These are phyloP conservation scores for Guyanaporus albipodus DNA, from an alignment of 768 basidiomycete genomes.

Conservation along the genomic window DNA sequence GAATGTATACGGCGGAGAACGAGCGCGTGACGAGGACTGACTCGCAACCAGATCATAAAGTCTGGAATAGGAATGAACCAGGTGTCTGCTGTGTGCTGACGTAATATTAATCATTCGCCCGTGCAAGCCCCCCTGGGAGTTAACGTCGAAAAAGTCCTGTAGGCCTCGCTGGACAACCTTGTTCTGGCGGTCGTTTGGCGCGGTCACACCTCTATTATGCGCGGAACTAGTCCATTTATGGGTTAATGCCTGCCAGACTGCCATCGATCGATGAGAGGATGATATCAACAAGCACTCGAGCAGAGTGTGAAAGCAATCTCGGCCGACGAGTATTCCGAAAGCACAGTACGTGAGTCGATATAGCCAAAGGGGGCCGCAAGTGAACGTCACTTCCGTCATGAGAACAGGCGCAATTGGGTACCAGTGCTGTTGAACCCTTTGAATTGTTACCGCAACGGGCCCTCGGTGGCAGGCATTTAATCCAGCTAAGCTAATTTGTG, in stretches of 20 bases:
- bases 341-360: not conserved
- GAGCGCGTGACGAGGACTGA: constrained; percentile 2
- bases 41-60: constrained; percentile 26
- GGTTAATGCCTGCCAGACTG: not conserved
- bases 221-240: constrained; percentile 1
- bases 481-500: too few relatives aligned
- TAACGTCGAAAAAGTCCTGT: too few relatives aligned
- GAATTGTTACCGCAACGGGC: constrained; percentile 3
- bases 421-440: too few relatives aligned
- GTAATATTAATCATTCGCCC: constrained; percentile 11
- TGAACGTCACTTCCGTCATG: constrained; percentile 7
- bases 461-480: too few relatives aligned
- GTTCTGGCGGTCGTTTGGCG: too few relatives aligned
- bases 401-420: constrained; percentile 4
- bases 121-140: not conserved
- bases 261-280: not conserved
- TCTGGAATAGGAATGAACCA: constrained; percentile 6
- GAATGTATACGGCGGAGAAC: constrained; percentile 6
- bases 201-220: not conserved
- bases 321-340: not conserved
- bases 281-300: not conserved
- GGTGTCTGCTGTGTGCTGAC: constrained; percentile 12
- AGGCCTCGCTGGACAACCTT: too few relatives aligned
- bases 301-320: not conserved
- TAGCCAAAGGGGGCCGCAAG: constrained; percentile 1